A percentile compares a stretch with the other conserved stretches of the same genome.
Evolutionary conservation across 2,329 filamentous ascomycete species (phyloP).

Genomic region (Nothophaeocryptopus gaeumannii): DNA sequence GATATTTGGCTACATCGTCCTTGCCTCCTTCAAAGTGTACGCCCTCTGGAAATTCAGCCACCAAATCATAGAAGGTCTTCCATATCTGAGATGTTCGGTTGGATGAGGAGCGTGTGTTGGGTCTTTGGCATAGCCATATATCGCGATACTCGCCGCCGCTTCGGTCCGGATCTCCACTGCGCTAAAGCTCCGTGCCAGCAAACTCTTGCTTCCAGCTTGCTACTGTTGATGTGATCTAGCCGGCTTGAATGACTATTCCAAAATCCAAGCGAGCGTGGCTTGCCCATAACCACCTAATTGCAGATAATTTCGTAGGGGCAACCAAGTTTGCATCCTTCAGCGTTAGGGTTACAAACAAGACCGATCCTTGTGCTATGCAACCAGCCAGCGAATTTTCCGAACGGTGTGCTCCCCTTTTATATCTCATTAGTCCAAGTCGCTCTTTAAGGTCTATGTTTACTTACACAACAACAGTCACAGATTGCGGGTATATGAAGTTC

Average conservation of each 20-base stretch:
- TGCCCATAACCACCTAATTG: constrained; percentile 59
- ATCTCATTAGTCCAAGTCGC: too few relatives aligned
- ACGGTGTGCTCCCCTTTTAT: too few relatives aligned
- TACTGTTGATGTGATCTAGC: constrained; percentile 39
- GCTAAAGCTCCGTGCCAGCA: constrained; percentile 59
- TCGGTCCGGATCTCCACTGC: constrained; percentile 62
- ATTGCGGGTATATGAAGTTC: too few relatives aligned
- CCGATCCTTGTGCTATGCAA: too few relatives aligned
- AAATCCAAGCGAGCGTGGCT: too few relatives aligned
- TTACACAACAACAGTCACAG: too few relatives aligned
- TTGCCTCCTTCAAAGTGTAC: constrained; percentile 58
- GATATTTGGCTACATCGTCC: constrained; percentile 48
- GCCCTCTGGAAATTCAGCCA: constrained; percentile 57
- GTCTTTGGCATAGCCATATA: constrained; percentile 55
- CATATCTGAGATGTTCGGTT: constrained; percentile 61
- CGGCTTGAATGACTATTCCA: constrained; percentile 45
- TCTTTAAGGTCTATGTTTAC: too few relatives aligned
- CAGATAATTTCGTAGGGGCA: too few relatives aligned
- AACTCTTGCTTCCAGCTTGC: constrained; percentile 55
- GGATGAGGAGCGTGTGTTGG: constrained; percentile 50
- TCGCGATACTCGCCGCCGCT: constrained; percentile 59
- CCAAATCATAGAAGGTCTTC: constrained; percentile 59
- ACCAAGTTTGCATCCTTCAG: too few relatives aligned
- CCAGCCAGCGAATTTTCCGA: too few relatives aligned
- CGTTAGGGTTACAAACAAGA: too few relatives aligned